Evolutionary conservation across 2,329 filamentous ascomycete species (phyloP), one percentile per base, ranked within the genome.

Genomic region (Penicillium sp.): DNA sequence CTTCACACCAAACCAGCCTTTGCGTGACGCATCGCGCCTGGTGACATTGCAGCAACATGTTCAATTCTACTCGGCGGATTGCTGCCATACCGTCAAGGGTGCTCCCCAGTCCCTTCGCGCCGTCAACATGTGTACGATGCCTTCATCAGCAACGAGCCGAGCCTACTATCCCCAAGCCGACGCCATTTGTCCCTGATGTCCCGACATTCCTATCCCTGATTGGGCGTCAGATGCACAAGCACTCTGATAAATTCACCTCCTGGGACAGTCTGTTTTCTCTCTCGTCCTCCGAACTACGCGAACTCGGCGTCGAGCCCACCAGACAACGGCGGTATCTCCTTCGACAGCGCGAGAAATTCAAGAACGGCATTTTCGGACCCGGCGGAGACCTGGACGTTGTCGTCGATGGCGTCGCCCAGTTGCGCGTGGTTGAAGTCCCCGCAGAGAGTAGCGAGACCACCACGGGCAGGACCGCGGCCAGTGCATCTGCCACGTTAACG

Each of bases 181-280:
- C 88, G 38, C 90, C 91, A 1, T 91, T 96, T 66, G 86, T 96
- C 40, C 93, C 92, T 30, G 87, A 97, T 71, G 85, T 91, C 42
- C 71, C 81, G 64, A 94, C 92, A 16, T 96, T 99, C 74, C 86
- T 97, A 61, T 90, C 83, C 35, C 81, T 97, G 59, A 97, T 97
- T 74, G 94, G 94, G 65, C 92, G 94, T 61, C 87, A 87, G 65
- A 85, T 97, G 66, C 86, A 83, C 67, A 85, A 88, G 68, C 90
- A 97, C 77, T 83, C 88, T 49, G 80, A 84, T 74, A 97, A 97
- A 74, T 90, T 99, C 65, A 85, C 89, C 2, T 87, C 88, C 11
- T 97, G 94, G 94, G 88, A 94, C 53, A 84, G 90, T 5, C 84
- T 99, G 47, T 97, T 97, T 81, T 86, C 86, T 47, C 80, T 94